Percentiles rank a stretch among this genome's conserved stretches.
These are phyloP conservation scores for Wallacemonas sp. DNA, from an alignment of 208 protist species.

Conservation along the genomic window DNA sequence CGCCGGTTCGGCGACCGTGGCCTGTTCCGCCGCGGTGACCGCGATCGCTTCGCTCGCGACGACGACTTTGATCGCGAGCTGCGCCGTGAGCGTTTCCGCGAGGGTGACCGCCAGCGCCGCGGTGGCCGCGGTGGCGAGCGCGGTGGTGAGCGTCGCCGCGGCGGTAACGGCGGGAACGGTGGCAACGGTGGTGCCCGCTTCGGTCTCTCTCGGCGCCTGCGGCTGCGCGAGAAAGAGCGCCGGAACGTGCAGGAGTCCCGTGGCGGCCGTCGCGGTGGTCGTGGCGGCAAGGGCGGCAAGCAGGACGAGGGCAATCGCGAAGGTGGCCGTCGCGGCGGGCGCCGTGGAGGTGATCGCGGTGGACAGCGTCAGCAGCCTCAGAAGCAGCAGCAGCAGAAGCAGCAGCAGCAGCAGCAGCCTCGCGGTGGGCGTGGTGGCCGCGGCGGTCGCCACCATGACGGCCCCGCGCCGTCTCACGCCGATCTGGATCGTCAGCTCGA, in stretches of 20 bases:
- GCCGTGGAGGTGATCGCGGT: slow-evolving; percentile 14
- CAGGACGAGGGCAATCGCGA: slow-evolving; percentile 12
- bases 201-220: slow-evolving; percentile 21
- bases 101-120: slow-evolving; percentile 22
- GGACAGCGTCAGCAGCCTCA: slow-evolving; percentile 17
- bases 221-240: slow-evolving; percentile 19
- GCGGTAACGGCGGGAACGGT: slow-evolving; percentile 11
- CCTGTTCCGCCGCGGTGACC: slow-evolving; percentile 60
- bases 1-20: slow-evolving; percentile 62
- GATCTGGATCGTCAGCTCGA: slow-evolving; percentile 84
- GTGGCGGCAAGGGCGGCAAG: not conserved
- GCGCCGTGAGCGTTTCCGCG: slow-evolving; percentile 57
- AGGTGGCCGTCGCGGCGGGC: slow-evolving; percentile 25
- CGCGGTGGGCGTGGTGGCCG: slow-evolving; percentile 15
- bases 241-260: not conserved
- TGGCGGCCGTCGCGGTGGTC: slow-evolving; percentile 1
- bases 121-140: slow-evolving; percentile 14
- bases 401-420: slow-evolving; percentile 11
- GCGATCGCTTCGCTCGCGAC: slow-evolving; percentile 78
- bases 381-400: slow-evolving; percentile 14
- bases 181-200: slow-evolving; percentile 20
- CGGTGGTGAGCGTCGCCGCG: slow-evolving; percentile 7
- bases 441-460: slow-evolving; percentile 28
- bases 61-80: slow-evolving; percentile 68
- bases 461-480: slow-evolving; percentile 39